Evolutionary conservation across 164 flowering plant genomes (phyloP), one percentile per base, ranked within the genome.

Genomic region (Santalum album): DNA sequence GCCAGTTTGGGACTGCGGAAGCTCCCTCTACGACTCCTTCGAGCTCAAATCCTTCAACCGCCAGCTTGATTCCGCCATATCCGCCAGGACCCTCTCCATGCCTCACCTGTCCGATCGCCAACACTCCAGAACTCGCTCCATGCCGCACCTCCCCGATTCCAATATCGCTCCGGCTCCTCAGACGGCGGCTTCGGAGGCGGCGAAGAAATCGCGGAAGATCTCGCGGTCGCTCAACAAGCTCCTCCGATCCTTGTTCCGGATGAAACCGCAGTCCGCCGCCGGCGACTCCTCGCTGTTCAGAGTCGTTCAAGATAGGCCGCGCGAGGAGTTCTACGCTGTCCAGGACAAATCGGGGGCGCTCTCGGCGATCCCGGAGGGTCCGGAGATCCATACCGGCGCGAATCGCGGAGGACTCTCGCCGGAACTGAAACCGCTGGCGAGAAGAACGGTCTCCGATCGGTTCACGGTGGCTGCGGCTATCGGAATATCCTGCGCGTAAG

Each of bases 11-110:
- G 98, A 91, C 45, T 82, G 96, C 49, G 92, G 68, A 9, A 91
- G 98, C 65, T 61, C 84, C 0, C 88, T 90, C 24, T 90, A 90
- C 64, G 98, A 90, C 63, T 90, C 98, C 17, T 84, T 84, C 69
- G 98, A 91, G 85, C 80, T 82, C 50, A 74, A 78, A 22, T 80
- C 98, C 0, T 79, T 91, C 78, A 63, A 76, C n/a, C 82, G 72
- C 20, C 92, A 86, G 25, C 92, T 91, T 25, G 79, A 86, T 60
- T 78, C 84, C 0, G 92, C 95, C 60, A 79, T 87, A n/a, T 24
- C 66, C 36, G 69, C 90, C n/a, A 61, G 84, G 50, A 69, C 78
- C 38, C 24, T 75, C n/a, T 88, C 96, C 25, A 83, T 88, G 94
- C 87, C 95, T 0, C 95, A 73, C 32, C 51, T 81, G 25, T 53